phyloP scores from a whole-genome alignment of 164 flowering plant species.

The Dillenia turbinata region DNA sequence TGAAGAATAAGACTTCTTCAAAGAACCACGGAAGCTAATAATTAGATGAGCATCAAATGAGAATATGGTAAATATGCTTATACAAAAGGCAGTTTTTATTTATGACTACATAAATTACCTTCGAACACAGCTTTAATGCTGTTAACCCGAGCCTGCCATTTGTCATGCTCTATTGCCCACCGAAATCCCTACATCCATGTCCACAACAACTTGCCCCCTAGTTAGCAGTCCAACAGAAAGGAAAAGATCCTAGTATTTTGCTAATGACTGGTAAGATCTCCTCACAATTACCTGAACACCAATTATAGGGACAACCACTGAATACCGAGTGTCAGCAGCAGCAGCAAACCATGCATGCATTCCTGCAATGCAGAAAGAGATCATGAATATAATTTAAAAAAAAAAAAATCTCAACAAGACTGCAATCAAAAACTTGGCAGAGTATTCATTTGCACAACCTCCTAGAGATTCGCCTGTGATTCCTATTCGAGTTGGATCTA shows the following conservation, averaged over 20 bases:
- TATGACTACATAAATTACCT: slow-evolving; percentile 36
- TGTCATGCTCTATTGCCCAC: slow-evolving; percentile 90
- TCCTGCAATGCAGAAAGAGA: slow-evolving; percentile 40
- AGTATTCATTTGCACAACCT: slow-evolving; percentile 42
- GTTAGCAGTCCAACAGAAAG: not conserved
- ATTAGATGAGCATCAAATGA: too few relatives aligned
- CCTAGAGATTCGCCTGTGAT: slow-evolving; percentile 98
- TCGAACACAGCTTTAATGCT: slow-evolving; percentile 85
- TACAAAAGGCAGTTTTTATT: not conserved
- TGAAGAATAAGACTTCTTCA: too few relatives aligned
- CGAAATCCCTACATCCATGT: slow-evolving; percentile 61
- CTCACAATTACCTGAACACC: slow-evolving; percentile 73
- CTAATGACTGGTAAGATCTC: slow-evolving; percentile 1
- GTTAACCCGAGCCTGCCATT: slow-evolving; percentile 90
- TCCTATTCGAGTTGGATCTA: slow-evolving; percentile 76
- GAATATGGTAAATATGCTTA: not conserved
- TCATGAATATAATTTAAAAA: slow-evolving; percentile 4
- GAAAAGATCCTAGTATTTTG: not conserved
- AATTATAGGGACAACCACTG: slow-evolving; percentile 85
- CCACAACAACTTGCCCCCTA: not conserved
- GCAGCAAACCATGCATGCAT: slow-evolving; percentile 99
- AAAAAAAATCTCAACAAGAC: not conserved
- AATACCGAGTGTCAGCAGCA: slow-evolving; percentile 70
- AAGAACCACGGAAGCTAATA: too few relatives aligned
- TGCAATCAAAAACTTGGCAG: not conserved